A percentile compares a stretch with the other conserved stretches of the same genome.
phyloP scores from a whole-genome alignment of 2,329 filamentous ascomycete species.

The Phoma sp. region DNA sequence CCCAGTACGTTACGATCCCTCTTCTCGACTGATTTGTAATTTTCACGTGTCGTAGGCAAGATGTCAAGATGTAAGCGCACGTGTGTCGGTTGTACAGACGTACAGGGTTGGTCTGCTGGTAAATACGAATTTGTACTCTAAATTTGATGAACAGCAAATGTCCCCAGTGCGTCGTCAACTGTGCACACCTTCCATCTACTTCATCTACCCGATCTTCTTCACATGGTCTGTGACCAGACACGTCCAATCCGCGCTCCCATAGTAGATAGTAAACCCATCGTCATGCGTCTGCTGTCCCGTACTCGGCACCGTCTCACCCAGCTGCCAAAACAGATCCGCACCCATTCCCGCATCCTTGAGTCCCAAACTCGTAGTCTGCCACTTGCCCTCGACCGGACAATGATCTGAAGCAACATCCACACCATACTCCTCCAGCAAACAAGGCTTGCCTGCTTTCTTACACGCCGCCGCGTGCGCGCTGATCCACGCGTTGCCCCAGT shows the following conservation, averaged over 20 bases:
- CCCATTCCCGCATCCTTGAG: conserved; percentile 57
- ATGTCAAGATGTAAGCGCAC: no score
- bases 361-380: conserved; percentile 58
- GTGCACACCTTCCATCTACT: no score
- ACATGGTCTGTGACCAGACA: conserved; percentile 28
- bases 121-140: no score
- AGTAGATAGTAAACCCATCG: conserved; percentile 63
- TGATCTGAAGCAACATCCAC: conserved; percentile 58
- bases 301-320: conserved; percentile 58
- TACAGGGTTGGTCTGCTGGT: no score
- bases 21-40: no score
- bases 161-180: no score
- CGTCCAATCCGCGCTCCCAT: conserved; percentile 47
- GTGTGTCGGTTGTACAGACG: no score
- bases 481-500: conserved; percentile 62
- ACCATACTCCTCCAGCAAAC: conserved; percentile 62
- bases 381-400: conserved; percentile 53
- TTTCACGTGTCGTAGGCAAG: no score
- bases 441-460: conserved; percentile 56
- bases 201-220: conserved; percentile 17
- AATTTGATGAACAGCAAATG: no score
- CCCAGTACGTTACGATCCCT: no score
- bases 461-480: conserved; percentile 58
- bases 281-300: conserved; percentile 58
- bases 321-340: conserved; percentile 58